Evolutionary conservation across 164 flowering plant genomes (phyloP).

Genomic region (Chimonanthus salicifolius): DNA sequence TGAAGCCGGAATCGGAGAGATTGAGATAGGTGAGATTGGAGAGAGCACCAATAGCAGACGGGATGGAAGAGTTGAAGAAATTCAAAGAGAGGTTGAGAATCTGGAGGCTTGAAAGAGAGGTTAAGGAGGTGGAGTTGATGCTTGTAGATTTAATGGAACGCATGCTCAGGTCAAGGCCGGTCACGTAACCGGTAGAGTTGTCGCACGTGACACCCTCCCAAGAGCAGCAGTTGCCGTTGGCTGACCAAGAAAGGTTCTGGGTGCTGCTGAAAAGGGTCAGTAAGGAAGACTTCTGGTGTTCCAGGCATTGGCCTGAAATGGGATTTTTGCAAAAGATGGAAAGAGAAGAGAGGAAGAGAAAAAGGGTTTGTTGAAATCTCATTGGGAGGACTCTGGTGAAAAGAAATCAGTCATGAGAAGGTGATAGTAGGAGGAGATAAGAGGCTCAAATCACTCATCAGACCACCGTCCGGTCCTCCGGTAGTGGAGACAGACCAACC

Average conservation of each 20-base stretch:
- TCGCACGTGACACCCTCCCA: slow-evolving; percentile 41
- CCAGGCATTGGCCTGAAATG: neutral
- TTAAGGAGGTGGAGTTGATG: neutral
- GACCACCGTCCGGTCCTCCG: too few relatives aligned
- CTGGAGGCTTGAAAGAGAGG: slow-evolving; percentile 13
- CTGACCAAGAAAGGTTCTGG: slow-evolving; percentile 29
- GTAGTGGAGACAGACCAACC: too few relatives aligned
- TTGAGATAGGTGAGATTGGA: slow-evolving; percentile 32
- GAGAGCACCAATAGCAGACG: slow-evolving; percentile 27
- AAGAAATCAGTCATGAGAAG: neutral
- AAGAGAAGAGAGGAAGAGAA: neutral
- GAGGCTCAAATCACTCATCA: neutral
- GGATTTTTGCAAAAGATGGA: neutral
- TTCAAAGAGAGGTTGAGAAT: slow-evolving; percentile 36
- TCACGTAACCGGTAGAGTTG: slow-evolving; percentile 21
- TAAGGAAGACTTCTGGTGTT: neutral
- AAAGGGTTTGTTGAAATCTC: neutral
- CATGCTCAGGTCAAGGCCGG: slow-evolving; percentile 26
- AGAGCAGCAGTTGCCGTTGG: slow-evolving; percentile 23
- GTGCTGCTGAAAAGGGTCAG: slow-evolving; percentile 6
- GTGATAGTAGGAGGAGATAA: neutral
- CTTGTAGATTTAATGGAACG: slow-evolving; percentile 20
- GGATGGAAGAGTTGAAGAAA: slow-evolving; percentile 27
- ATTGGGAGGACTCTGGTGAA: neutral
- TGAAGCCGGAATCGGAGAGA: slow-evolving; percentile 38